These are phyloP conservation scores for Phytopythium chamaehyphon DNA, from an alignment of 352 stramenopile species.

Conservation along the genomic window DNA sequence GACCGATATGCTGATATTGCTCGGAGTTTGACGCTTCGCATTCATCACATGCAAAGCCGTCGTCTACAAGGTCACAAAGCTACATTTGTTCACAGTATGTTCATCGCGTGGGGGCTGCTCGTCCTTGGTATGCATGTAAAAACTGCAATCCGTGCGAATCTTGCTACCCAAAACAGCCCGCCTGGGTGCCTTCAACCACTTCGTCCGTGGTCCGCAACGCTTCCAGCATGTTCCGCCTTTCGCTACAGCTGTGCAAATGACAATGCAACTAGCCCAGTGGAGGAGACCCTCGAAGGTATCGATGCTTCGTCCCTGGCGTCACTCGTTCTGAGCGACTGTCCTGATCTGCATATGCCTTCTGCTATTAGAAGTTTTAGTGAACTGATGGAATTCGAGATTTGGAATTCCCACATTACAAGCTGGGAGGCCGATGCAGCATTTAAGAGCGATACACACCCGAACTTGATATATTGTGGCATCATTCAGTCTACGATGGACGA, in stretches of 20 bases:
- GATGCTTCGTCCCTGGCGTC: slow-evolving; percentile 9
- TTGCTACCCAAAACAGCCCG: neutral
- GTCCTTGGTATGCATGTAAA: neutral
- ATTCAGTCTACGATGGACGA: slow-evolving; percentile 10
- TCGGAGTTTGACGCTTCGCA: neutral
- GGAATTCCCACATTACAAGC: slow-evolving; percentile 15
- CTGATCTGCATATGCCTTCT: slow-evolving; percentile 8
- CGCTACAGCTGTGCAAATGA: slow-evolving; percentile 13
- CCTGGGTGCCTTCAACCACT: neutral
- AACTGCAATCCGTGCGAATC: neutral
- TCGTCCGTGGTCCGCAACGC: slow-evolving; percentile 8
- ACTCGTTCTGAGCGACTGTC: slow-evolving; percentile 18
- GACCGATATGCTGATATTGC: neutral
- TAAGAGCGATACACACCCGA: slow-evolving; percentile 1
- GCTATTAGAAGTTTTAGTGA: slow-evolving; percentile 10
- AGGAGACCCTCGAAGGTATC: slow-evolving; percentile 4
- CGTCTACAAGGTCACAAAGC: neutral
- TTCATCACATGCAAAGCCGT: slow-evolving; percentile 3
- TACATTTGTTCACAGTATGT: neutral
- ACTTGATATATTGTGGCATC: slow-evolving; percentile 16
- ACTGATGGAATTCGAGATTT: slow-evolving; percentile 20
- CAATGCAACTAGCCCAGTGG: slow-evolving; percentile 2
- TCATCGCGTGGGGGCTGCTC: slow-evolving; percentile 1
- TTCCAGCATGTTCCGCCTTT: slow-evolving; percentile 5
- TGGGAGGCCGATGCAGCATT: slow-evolving; percentile 13